Conservation (phyloP, 352 stramenopile species). For the Phytophthora megakarya region DNA sequence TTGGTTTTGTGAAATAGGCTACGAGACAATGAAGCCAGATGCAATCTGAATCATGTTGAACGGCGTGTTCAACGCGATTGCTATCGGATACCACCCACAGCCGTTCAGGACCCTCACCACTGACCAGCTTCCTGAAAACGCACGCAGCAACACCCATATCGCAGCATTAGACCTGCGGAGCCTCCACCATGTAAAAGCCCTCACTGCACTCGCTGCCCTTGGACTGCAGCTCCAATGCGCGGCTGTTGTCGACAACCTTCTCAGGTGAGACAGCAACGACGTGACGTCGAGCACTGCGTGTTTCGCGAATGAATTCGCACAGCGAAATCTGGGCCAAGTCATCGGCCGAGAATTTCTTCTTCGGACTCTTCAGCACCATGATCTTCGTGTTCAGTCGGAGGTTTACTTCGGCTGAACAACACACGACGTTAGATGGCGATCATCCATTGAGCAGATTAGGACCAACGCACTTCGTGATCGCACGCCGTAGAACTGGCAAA, state of each 20-base stretch:
- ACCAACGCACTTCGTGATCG: conserved; percentile 74
- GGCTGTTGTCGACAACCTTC: conserved; percentile 29
- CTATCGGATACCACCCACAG: no score
- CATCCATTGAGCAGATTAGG: neutral
- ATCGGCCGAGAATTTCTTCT: conserved; percentile 51
- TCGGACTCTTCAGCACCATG: conserved; percentile 76
- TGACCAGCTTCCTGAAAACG: neutral
- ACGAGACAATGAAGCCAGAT: conserved; percentile 34
- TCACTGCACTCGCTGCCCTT: conserved; percentile 87
- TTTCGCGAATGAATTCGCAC: conserved; percentile 81
- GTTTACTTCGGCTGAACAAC: conserved; percentile 61
- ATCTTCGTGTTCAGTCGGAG: conserved; percentile 78
- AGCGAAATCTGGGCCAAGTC: conserved; percentile 66
- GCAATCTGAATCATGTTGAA: conserved; percentile 26
- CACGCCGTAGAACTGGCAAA: conserved; percentile 89
- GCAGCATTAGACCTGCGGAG: conserved; percentile 55
- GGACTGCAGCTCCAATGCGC: conserved; percentile 53
- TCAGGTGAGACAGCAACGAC: conserved; percentile 26
- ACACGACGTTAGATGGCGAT: conserved; percentile 15
- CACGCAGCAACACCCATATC: neutral
- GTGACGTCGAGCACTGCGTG: conserved; percentile 46
- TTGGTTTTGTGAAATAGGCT: no score
- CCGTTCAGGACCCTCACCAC: conserved; percentile 11
- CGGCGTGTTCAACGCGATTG: conserved; percentile 2
- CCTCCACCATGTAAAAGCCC: conserved; percentile 76